phyloP scores from a whole-genome alignment of 352 stramenopile species.

The Pythium folliculosum region DNA sequence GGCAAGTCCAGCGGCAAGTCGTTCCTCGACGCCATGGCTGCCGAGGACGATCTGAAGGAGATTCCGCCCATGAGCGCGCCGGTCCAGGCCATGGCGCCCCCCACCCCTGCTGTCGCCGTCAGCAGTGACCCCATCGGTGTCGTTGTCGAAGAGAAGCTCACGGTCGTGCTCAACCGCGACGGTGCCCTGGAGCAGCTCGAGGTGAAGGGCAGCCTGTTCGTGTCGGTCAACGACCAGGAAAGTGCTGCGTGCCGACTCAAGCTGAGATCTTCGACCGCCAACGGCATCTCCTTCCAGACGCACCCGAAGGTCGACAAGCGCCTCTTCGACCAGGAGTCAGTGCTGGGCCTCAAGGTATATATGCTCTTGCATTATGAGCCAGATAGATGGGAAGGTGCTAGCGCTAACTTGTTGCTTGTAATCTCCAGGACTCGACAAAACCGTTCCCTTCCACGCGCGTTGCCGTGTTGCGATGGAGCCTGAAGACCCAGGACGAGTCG shows the following conservation, averaged over 20 bases:
- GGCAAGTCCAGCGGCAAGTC: conserved; percentile 66
- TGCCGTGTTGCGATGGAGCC: conserved; percentile 80
- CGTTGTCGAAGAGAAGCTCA: conserved; percentile 88
- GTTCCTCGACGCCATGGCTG: conserved; percentile 86
- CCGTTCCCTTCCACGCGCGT: conserved; percentile 82
- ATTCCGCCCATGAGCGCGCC: conserved; percentile 79
- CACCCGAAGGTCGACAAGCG: conserved; percentile 90
- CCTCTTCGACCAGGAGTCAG: conserved; percentile 80
- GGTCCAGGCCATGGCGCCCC: conserved; percentile 61
- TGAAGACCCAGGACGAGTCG: conserved; percentile 88
- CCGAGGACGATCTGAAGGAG: conserved; percentile 85
- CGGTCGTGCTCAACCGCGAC: conserved; percentile 79
- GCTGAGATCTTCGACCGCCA: conserved; percentile 59
- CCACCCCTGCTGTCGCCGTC: conserved; percentile 60
- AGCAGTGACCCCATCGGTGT: conserved; percentile 82
- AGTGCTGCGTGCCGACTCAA: conserved; percentile 74
- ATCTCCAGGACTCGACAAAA: conserved; percentile 65
- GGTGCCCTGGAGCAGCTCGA: conserved; percentile 83
- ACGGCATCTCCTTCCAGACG: conserved; percentile 83
- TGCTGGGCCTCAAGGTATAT: conserved; percentile 67
- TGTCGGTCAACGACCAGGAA: conserved; percentile 79
- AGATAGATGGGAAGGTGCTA: neutral
- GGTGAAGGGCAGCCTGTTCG: conserved; percentile 85
- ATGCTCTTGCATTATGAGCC: neutral
- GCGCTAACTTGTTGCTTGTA: neutral